These are phyloP conservation scores for Dioscorea zingiberensis DNA, from an alignment of 106 monocot genomes.

Conservation along the genomic window DNA sequence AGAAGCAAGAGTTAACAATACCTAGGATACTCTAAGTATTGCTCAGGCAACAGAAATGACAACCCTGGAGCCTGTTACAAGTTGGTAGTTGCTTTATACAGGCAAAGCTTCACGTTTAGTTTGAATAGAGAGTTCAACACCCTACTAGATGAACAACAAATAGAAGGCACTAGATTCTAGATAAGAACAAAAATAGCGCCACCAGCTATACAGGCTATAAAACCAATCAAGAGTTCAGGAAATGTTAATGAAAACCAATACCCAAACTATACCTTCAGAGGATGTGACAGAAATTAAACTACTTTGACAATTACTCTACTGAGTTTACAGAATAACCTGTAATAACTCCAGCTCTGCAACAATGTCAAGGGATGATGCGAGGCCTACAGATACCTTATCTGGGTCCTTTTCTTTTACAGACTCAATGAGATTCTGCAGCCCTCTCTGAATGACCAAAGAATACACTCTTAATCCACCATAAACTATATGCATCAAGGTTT, in stretches of 20 bases:
- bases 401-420: slow-evolving; percentile 78
- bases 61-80: slow-evolving; percentile 87
- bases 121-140: too few relatives aligned
- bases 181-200: too few relatives aligned
- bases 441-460: slow-evolving; percentile 42
- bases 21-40: slow-evolving; percentile 83
- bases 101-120: too few relatives aligned
- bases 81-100: not conserved
- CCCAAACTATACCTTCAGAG: too few relatives aligned
- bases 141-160: too few relatives aligned
- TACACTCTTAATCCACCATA: not conserved
- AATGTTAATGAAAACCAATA: too few relatives aligned
- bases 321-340: slow-evolving; percentile 45
- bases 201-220: too few relatives aligned
- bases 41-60: slow-evolving; percentile 84
- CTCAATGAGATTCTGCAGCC: slow-evolving; percentile 56
- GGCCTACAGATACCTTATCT: slow-evolving; percentile 79
- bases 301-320: too few relatives aligned
- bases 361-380: slow-evolving; percentile 70
- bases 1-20: slow-evolving; percentile 10
- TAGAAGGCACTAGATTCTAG: too few relatives aligned
- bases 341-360: slow-evolving; percentile 79
- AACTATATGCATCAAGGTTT: too few relatives aligned
- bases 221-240: too few relatives aligned
- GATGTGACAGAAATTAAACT: too few relatives aligned